Percentiles rank a stretch among this genome's conserved stretches.
These are phyloP conservation scores for Copromyces sp. DNA, from an alignment of 495 filamentous ascomycete genomes.

Conservation along the genomic window DNA sequence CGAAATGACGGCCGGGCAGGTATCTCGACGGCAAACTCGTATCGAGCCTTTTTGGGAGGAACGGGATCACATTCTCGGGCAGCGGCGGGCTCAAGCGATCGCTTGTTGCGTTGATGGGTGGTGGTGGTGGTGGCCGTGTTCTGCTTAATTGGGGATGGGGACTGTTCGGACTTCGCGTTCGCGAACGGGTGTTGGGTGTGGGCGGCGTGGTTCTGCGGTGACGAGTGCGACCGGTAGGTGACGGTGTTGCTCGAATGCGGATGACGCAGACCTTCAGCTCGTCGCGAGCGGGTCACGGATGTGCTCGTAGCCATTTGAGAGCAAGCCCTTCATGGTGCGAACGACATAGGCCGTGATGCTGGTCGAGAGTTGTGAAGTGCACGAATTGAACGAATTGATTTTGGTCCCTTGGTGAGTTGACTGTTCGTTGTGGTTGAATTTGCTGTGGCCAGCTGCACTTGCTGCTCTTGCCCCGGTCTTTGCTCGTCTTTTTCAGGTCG, in stretches of 20 bases:
- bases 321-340: conserved; percentile 13
- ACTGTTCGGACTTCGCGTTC: conserved; percentile 7
- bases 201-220: conserved; percentile 6
- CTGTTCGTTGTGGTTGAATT: not conserved
- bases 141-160: conserved; percentile 2
- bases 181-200: conserved; percentile 9
- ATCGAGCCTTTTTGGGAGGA: conserved; percentile 13
- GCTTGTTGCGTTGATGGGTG: conserved; percentile 14
- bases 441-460: not conserved
- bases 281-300: conserved; percentile 26
- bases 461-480: not conserved
- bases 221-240: conserved; percentile 1
- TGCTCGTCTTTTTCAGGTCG: not conserved
- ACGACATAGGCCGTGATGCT: not conserved
- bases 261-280: conserved; percentile 23
- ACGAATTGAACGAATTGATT: not conserved
- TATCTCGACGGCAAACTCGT: conserved; percentile 32
- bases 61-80: conserved; percentile 8
- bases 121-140: conserved; percentile 1
- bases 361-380: not conserved
- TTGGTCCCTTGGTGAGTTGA: not conserved
- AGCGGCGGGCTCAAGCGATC: conserved; percentile 9
- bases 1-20: conserved; percentile 21
- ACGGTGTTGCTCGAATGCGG: conserved; percentile 8
- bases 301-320: conserved; percentile 24